Evolutionary conservation across 768 basidiomycete genomes (phyloP), one percentile per base, ranked within the genome.

Genomic region (Suillus weaverae): DNA sequence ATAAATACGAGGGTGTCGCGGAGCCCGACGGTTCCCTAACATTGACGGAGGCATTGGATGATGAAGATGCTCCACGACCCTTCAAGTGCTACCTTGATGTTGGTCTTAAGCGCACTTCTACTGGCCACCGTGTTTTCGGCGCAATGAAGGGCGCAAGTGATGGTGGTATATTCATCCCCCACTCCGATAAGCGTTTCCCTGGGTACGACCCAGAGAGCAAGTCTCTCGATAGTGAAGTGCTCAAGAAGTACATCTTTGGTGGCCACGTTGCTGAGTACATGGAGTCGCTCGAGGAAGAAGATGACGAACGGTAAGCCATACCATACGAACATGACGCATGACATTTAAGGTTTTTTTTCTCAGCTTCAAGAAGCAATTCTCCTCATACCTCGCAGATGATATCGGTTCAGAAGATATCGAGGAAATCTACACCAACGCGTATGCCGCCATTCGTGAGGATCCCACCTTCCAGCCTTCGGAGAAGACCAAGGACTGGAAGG

Each of bases 181-280:
- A 99, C 83, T 95, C 91, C 73, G 92, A 96, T 66, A 96, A 94
- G 80, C 94, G 96, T 63, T 98, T 99, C 90, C 97, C 97, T 63
- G 97, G 97, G 56, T 99, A 86, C 81, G 97, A 99, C 79, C 81
- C 90, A 65, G 97, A 99, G 80, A 75, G 79, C 77, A 99, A 99
- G 85, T 82, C 89, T 77, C 86, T 99, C 67, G 95, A 99, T 68
- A 89, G 94, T 51, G 97, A 99, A 79, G 87, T 90, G 63, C 84
- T 99, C 74, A 95, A 97, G 78, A 97, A 97, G 81, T 99, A 99
- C 83, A 99, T 99, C 77, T 92, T 84, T 71, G 96, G 94, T 76
- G 96, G 96, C 61, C 97, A 99, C 78, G 91, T 99, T 64, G 94
- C 97, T 60, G 97, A 99, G 81, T 99, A 99, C 85, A 99, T 99